Percentiles rank a stretch among this genome's conserved stretches.
phyloP scores from a whole-genome alignment of 2,329 filamentous ascomycete genomes.

The Colletotrichum chrysophilum region DNA sequence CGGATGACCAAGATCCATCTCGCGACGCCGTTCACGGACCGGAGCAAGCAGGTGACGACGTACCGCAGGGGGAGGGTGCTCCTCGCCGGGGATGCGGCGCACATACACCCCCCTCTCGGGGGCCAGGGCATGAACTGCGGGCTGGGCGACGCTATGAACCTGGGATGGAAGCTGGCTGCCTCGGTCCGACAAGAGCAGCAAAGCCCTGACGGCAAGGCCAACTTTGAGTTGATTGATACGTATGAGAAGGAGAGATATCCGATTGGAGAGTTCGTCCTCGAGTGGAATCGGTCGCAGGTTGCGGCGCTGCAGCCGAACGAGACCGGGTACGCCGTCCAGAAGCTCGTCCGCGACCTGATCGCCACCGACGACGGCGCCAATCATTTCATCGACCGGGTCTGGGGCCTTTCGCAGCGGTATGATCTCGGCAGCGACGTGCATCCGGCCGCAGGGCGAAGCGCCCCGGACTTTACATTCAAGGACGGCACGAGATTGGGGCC shows the following conservation, averaged over 20 bases:
- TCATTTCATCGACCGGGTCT: conserved; percentile 34
- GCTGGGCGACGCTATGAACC: conserved; percentile 53
- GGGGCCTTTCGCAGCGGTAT: conserved; percentile 38
- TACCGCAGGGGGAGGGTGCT: conserved; percentile 56
- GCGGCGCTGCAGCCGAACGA: conserved; percentile 24
- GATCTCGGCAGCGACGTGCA: conserved; percentile 28
- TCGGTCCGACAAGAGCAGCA: background rate
- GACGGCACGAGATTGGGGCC: conserved; percentile 32
- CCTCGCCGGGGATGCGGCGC: conserved; percentile 54
- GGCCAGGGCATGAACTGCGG: conserved; percentile 58
- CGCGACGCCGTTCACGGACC: conserved; percentile 23
- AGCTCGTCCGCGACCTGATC: conserved; percentile 30
- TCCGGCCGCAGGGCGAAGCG: conserved; percentile 38
- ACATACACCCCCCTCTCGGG: conserved; percentile 52
- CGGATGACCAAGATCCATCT: conserved; percentile 29
- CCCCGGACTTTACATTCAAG: conserved; percentile 36
- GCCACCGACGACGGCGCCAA: conserved; percentile 33
- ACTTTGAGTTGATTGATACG: conserved; percentile 38
- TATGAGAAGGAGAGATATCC: conserved; percentile 52
- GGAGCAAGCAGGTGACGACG: conserved; percentile 46
- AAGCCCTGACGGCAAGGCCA: conserved; percentile 35
- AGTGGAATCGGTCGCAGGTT: conserved; percentile 43
- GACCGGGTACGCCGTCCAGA: conserved; percentile 24
- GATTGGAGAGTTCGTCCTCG: conserved; percentile 41
- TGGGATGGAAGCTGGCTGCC: conserved; percentile 52